Evolutionary conservation across 1,139 yeast species (phyloP).

Genomic region (Wickerhamomyces sp.): DNA sequence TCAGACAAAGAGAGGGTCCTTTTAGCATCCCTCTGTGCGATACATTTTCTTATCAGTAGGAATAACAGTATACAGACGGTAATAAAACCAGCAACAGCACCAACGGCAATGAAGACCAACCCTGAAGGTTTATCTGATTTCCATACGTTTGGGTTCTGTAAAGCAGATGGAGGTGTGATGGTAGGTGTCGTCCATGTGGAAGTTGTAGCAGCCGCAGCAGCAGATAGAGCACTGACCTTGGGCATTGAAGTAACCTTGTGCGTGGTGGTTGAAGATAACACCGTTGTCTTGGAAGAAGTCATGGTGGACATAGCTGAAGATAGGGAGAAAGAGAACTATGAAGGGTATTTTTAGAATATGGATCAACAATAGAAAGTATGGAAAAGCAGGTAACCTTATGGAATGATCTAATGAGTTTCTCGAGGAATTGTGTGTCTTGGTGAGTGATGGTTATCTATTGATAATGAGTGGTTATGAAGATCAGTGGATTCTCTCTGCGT

Average conservation of each 20-base stretch:
- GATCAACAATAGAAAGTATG: too few relatives aligned
- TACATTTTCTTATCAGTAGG: conserved; percentile 17
- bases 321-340: too few relatives aligned
- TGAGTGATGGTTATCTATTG: too few relatives aligned
- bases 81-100: conserved; percentile 51
- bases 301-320: not conserved
- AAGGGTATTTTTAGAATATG: too few relatives aligned
- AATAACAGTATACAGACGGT: conserved; percentile 25
- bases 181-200: conserved; percentile 45
- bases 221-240: conserved; percentile 23
- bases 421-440: too few relatives aligned
- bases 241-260: conserved; percentile 7
- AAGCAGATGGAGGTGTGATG: conserved; percentile 57
- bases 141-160: conserved; percentile 58
- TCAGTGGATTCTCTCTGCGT: too few relatives aligned
- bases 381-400: too few relatives aligned
- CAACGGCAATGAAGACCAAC: conserved; percentile 77
- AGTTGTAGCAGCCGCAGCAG: conserved; percentile 23
- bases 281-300: not conserved
- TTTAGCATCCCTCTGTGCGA: conserved; percentile 18
- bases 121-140: conserved; percentile 55
- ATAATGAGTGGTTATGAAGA: too few relatives aligned
- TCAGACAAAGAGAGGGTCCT: conserved; percentile 8
- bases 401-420: too few relatives aligned
- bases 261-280: too few relatives aligned